Base-by-base conservation (phyloP, 1,284 basidiomycete genomes). In the Leccinum glutinopallens region DNA sequence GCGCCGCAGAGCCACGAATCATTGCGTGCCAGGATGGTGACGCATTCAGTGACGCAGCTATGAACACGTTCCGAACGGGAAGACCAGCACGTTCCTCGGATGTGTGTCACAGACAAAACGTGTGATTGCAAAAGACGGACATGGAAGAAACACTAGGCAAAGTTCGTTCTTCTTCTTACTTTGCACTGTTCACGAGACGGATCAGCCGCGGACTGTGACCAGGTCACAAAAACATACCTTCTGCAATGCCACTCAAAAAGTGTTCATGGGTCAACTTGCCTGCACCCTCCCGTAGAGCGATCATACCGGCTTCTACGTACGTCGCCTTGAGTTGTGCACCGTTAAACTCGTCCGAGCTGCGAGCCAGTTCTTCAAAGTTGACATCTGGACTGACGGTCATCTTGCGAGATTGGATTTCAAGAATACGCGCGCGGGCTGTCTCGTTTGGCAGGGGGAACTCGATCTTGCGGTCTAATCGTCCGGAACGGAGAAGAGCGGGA, bases 221-320 rank as follows among this genome's bases (percentile, higher is more conserved):
- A 49, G 12, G 56, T 37, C 33, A 62, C 61, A 53, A 65, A 64
- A 41, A 75, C 87, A 71, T 70, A 89, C 92, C 92, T 80, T 97
- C 95, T 63, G 95, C 87, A 68, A 98, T 96, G 70, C 95, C 96
- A 70, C 87, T 91, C 73, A 96, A 81, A 85, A 96, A 97, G 77
- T 97, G 94, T 78, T 98, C 96, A 72, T 97, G 96, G 33, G 85
- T 88, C 65, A 98, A 81, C 77, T 90, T 90, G n/a, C 88, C 88
- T 17, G 96, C 94, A 56, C 96, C 96, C 77, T 98, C 96, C 69
- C 97, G 82, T 57, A 99, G 80, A 19, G 97, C 92, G 73, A 98
- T 97, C 97, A 99, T 99, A 67, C 97, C 97, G 32, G 97, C 97
- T 80, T 98, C 96, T 13, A 98, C 91, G 81, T 96, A 96, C 22